Percentiles rank a stretch among this genome's conserved stretches.
These are phyloP conservation scores for Debaryomycetaceae sp. DNA, from an alignment of 1,139 yeast genomes.

Conservation along the genomic window DNA sequence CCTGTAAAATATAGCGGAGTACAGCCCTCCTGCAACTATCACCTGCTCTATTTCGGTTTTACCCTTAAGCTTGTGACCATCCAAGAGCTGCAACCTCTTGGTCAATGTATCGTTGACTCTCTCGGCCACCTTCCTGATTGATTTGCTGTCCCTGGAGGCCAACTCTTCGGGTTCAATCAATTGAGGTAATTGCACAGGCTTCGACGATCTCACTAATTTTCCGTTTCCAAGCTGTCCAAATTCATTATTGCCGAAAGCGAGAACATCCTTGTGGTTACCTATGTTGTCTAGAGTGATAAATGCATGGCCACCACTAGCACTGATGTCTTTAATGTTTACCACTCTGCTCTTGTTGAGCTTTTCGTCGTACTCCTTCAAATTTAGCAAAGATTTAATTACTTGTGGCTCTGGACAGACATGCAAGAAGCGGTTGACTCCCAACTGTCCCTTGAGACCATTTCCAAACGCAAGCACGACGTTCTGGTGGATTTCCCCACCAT, in stretches of 20 bases:
- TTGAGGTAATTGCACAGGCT: conserved; percentile 54
- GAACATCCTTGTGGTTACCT: conserved; percentile 50
- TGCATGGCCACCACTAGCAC: conserved; percentile 64
- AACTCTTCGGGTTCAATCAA: conserved; percentile 54
- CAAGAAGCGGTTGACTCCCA: conserved; percentile 72
- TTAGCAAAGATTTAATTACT: conserved; percentile 49
- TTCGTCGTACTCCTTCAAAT: conserved; percentile 44
- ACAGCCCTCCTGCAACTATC: conserved; percentile 58
- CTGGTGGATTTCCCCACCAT: conserved; percentile 16
- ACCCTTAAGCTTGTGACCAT: conserved; percentile 19
- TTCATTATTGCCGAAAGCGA: conserved; percentile 82
- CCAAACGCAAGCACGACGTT: conserved; percentile 64
- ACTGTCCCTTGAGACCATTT: conserved; percentile 81
- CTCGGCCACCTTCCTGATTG: conserved; percentile 21
- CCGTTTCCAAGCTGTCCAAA: conserved; percentile 85
- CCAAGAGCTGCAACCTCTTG: conserved; percentile 45
- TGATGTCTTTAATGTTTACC: conserved; percentile 50
- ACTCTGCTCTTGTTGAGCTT: conserved; percentile 23
- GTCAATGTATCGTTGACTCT: conserved; percentile 32
- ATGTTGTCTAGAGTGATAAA: conserved; percentile 55
- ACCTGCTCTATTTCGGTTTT: conserved; percentile 45
- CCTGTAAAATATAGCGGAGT: conserved; percentile 63
- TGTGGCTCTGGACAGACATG: conserved; percentile 74
- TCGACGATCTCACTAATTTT: conserved; percentile 54
- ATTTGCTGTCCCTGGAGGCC: conserved; percentile 6